phyloP scores from a whole-genome alignment of 78 protist species.

The Dictyostelium brefeldianum region DNA sequence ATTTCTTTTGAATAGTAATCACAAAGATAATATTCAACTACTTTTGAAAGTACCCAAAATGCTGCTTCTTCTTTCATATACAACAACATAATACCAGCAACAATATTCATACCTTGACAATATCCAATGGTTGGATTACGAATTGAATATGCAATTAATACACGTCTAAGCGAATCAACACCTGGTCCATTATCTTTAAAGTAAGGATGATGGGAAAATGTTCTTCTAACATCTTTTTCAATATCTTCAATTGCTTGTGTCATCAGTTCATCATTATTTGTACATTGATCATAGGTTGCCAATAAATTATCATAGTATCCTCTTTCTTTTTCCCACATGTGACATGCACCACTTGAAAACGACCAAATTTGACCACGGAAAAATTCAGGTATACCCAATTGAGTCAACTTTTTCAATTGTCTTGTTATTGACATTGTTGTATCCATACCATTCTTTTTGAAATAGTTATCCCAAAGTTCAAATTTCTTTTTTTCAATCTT shows the following conservation, averaged over 20 bases:
- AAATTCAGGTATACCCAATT: conserved; percentile 50
- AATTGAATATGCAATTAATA: conserved; percentile 66
- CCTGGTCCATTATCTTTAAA: conserved; percentile 58
- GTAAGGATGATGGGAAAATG: conserved; percentile 76
- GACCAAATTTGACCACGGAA: conserved; percentile 71
- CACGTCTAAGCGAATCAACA: conserved; percentile 50
- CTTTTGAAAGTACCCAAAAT: conserved; percentile 88
- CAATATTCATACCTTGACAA: conserved; percentile 91
- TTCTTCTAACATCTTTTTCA: conserved; percentile 82
- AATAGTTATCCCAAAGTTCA: conserved; percentile 51
- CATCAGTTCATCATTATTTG: background rate
- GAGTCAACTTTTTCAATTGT: conserved; percentile 8
- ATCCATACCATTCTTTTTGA: conserved; percentile 53
- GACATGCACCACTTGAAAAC: conserved; percentile 66
- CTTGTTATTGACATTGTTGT: conserved; percentile 64
- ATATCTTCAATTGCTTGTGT: conserved; percentile 73
- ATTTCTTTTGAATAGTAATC: conserved; percentile 84
- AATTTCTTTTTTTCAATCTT: conserved; percentile 17
- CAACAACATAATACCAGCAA: conserved; percentile 86
- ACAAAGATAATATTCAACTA: conserved; percentile 79
- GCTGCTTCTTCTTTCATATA: conserved; percentile 89
- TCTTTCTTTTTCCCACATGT: conserved; percentile 57
- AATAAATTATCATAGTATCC: conserved; percentile 59
- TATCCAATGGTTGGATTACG: conserved; percentile 90
- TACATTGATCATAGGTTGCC: background rate